Conservation (phyloP, 73 alveolate genomes). For the Paramecium sonneborni region DNA sequence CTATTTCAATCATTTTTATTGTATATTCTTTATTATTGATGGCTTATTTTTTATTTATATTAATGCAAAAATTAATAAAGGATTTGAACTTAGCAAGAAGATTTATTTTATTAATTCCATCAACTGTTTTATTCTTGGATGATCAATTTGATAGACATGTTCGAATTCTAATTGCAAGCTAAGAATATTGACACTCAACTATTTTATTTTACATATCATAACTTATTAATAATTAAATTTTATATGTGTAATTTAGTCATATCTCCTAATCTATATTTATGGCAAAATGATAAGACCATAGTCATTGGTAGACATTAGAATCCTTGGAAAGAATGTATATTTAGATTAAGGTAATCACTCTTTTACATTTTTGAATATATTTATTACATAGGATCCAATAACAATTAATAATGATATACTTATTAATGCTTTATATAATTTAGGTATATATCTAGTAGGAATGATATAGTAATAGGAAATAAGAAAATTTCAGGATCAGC, state of each 20-base stretch:
- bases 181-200: background rate
- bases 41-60: background rate
- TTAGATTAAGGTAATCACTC: constrained; percentile 79
- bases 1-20: background rate
- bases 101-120: background rate
- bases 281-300: constrained; percentile 83
- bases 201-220: background rate
- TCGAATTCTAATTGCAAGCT: background rate
- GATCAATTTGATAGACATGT: constrained; percentile 43
- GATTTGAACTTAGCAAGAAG: background rate
- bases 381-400: constrained; percentile 74
- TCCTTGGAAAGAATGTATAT: constrained; percentile 96
- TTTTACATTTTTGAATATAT: constrained; percentile 79
- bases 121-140: background rate
- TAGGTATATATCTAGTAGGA: constrained; percentile 86
- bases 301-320: constrained; percentile 93
- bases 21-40: background rate
- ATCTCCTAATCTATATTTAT: constrained; percentile 67
- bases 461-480: constrained; percentile 83
- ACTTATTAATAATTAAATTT: background rate
- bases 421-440: constrained; percentile 70
- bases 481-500: constrained; percentile 86
- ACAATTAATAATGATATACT: constrained; percentile 82
- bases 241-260: background rate
- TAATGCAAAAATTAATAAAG: background rate